Evolutionary conservation across 768 basidiomycete species (phyloP).

Genomic region (Austroboletus festivus): DNA sequence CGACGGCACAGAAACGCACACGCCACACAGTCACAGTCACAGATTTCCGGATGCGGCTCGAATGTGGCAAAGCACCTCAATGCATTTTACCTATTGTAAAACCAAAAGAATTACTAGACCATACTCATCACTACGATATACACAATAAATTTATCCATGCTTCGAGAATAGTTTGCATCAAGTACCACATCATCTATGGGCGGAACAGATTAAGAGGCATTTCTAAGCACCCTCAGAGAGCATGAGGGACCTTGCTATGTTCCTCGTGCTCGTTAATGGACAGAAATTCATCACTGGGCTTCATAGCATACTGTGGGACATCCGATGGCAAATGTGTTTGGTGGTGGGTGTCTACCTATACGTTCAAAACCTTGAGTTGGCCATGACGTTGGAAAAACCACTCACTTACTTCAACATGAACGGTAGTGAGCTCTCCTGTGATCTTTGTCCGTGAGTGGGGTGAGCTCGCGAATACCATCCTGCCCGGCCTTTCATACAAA

Average conservation of each 20-base stretch:
- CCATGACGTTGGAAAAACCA: not conserved
- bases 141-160: not conserved
- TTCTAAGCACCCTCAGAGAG: slow-evolving; percentile 8
- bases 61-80: too few relatives aligned
- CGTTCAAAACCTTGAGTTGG: slow-evolving; percentile 1
- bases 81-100: too few relatives aligned
- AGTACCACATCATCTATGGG: too few relatives aligned
- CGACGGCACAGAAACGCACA: too few relatives aligned
- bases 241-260: slow-evolving; percentile 11
- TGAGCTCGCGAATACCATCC: slow-evolving; percentile 13
- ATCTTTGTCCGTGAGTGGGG: slow-evolving; percentile 15
- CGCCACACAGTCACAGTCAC: too few relatives aligned
- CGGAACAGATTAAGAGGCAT: too few relatives aligned
- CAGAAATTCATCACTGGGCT: slow-evolving; percentile 22
- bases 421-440: slow-evolving; percentile 16
- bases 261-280: slow-evolving; percentile 23
- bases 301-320: slow-evolving; percentile 21
- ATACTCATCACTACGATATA: too few relatives aligned
- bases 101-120: too few relatives aligned
- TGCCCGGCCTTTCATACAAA: slow-evolving; percentile 16
- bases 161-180: not conserved
- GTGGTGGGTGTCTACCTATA: slow-evolving; percentile 30
- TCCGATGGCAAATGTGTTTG: slow-evolving; percentile 25
- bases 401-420: slow-evolving; percentile 35
- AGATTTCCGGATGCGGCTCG: too few relatives aligned